Base-by-base conservation (phyloP, 2,329 filamentous ascomycete species). In the Penicillium sp. region DNA sequence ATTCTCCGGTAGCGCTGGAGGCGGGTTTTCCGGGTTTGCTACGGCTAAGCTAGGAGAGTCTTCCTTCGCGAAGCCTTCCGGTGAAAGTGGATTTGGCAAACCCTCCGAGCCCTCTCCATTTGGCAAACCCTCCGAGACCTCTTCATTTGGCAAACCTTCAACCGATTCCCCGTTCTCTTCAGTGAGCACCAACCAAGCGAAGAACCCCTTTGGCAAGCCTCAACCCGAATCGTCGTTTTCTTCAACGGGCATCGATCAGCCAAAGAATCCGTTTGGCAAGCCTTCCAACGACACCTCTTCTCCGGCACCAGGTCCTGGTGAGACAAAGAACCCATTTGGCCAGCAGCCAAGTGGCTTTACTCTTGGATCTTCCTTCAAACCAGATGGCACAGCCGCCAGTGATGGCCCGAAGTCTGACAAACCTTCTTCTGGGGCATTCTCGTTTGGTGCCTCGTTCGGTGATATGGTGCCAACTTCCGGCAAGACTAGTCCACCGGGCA, bases 351-450 rank as follows among this genome's bases (percentile, higher is more conserved):
- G 62, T 51, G 63, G 64, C n/a, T 80, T 80, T 56, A 66, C 64
- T 7, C 58, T 79, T 18, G 73, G 71, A 2, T 75, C 77, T 20
- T 70, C 70, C 9, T 78, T 79, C 54, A 77, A 77, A 58, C 65
- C 64, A 3, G 76, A 78, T 51, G 69, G 66, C 7, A 69, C 68
- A 12, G 69, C 73, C 48, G 67, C 59, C 21, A 70, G 70, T 51
- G 75, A 77, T 61, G 62, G 58, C 3, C 64, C 68, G n/a, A 75
- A 74, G 40, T 62, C 73, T 17, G 67, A 72, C 2, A 69, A 71
- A 48, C 47, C 66, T 48, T 64, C 65, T 42, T 56, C 61, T 13
- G 58, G 63, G 1, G 49, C 71, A 6, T 74, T 78, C 33, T 70
- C 73, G 4, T 68, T 78, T 40, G 72, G 69, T 32, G 52, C 52